Percentiles rank a stretch among this genome's conserved stretches.
Evolutionary conservation across 106 monocot genomes (phyloP).

Genomic region (Amphibolis antarctica): DNA sequence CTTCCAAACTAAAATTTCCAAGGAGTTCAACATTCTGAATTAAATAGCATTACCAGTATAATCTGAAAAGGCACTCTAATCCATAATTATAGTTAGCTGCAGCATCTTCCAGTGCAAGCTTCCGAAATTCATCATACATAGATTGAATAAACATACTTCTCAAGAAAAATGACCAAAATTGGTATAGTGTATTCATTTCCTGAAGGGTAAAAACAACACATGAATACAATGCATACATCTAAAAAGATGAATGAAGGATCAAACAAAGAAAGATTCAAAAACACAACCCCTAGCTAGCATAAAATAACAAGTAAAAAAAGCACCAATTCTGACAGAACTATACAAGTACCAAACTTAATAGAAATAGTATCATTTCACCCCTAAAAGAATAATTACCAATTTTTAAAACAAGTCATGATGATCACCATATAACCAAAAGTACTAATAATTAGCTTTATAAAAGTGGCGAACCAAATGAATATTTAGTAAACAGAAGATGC

Average conservation of each 20-base stretch:
- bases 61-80: slow-evolving; percentile 95
- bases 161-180: slow-evolving; percentile 94
- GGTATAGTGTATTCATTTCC: slow-evolving; percentile 94
- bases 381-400: no score
- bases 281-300: no score
- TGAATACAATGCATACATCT: not conserved
- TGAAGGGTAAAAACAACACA: slow-evolving; percentile 21
- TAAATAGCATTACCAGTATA: slow-evolving; percentile 57
- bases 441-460: no score
- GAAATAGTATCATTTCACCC: no score
- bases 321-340: not conserved
- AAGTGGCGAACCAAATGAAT: no score
- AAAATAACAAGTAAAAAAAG: no score
- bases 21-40: not conserved
- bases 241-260: no score
- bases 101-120: slow-evolving; percentile 83
- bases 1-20: not conserved
- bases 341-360: no score
- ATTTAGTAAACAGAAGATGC: no score
- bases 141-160: slow-evolving; percentile 49
- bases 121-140: slow-evolving; percentile 80
- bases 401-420: no score
- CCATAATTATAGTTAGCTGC: slow-evolving; percentile 82
- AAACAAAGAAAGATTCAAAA: no score
- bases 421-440: no score